Evolutionary conservation across 495 filamentous ascomycete genomes (phyloP), one percentile per base, ranked within the genome.

Genomic region (Talaromyces nanjingensis): DNA sequence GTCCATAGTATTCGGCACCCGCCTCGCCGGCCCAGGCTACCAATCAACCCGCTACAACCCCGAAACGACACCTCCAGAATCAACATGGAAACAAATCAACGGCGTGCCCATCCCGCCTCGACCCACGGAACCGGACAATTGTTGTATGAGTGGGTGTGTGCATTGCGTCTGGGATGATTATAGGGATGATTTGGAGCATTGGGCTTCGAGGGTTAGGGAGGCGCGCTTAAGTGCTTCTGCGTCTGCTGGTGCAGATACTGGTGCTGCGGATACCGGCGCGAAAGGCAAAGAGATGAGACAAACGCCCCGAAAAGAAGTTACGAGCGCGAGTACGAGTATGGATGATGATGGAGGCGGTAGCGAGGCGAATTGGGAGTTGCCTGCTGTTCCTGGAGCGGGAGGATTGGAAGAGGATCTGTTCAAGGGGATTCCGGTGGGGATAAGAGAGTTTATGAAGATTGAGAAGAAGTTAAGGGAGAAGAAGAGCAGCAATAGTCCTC

Each of bases 61-160:
- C 64, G 75, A 79, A 52, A 68, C 73, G 31, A 64, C 83, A 76
- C 68, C 74, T 4, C 71, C 76, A 6, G 66, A 70, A 60, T 71
- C 74, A n/a, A 72, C 68, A 18, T 80, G 79, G 77, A 83, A 80
- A 52, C 79, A 84, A 16, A 76, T 96, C 66, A 91, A 91, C 12
- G 93, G 93, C 29, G 84, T 96, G 11, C 78, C 84, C 63, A 89
- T 96, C 4, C 93, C 92, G 11, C 92, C 92, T 18, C 81, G 83
- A 14, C 94, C 94, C 7, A 83, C 86, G 60, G 94, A 98, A 73
- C 94, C 94, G 14, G 94, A 97, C 73, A 97, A 98, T 74, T 98
- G 94, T 83, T 98, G 94, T 77, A 98, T 98, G 94, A 91, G 88
- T 68, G 94, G 94, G 29, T 98, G 94, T 72, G 93, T 97, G 31